Evolutionary conservation across 805 yeast species (phyloP).

Genomic region (Suhomyces xylopsoci): DNA sequence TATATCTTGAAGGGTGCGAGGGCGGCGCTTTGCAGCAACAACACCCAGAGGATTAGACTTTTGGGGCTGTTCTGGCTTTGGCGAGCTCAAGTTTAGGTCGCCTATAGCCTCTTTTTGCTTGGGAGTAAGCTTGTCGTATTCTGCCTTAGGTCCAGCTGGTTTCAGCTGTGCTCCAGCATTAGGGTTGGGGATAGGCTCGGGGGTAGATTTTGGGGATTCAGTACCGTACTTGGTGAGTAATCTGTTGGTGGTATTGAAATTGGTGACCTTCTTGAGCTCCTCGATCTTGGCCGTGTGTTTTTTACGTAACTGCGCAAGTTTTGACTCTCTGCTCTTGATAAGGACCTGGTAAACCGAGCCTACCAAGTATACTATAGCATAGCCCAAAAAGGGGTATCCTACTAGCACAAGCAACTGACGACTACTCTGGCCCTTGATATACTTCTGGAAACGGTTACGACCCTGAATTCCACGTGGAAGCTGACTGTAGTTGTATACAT

Average conservation of each 20-base stretch:
- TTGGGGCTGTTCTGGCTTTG: not conserved
- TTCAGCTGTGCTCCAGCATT: not conserved
- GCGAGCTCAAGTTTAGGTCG: conserved; percentile 1
- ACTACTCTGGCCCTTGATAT: conserved; percentile 23
- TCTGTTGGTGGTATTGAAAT: conserved; percentile 73
- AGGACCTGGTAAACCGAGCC: conserved; percentile 16
- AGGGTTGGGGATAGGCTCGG: not conserved
- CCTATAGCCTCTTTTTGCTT: conserved; percentile 3
- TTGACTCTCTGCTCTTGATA: conserved; percentile 19
- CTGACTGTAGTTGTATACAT: conserved; percentile 20
- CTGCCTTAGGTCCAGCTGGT: not conserved
- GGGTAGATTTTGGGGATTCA: not conserved
- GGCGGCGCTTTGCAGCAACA: not conserved
- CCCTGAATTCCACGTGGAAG: conserved; percentile 14
- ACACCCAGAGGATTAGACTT: not conserved
- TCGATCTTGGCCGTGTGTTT: conserved; percentile 56
- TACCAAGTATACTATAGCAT: conserved; percentile 15
- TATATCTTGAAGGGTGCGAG: conserved; percentile 33
- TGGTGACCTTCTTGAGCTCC: conserved; percentile 67
- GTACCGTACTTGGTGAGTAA: conserved; percentile 55
- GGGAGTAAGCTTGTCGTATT: not conserved
- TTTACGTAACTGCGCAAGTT: conserved; percentile 30
- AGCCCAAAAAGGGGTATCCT: conserved; percentile 22
- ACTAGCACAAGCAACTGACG: conserved; percentile 13
- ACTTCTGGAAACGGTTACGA: conserved; percentile 19